Conservation (phyloP, 73 alveolate species). For the Stentor coeruleus region DNA sequence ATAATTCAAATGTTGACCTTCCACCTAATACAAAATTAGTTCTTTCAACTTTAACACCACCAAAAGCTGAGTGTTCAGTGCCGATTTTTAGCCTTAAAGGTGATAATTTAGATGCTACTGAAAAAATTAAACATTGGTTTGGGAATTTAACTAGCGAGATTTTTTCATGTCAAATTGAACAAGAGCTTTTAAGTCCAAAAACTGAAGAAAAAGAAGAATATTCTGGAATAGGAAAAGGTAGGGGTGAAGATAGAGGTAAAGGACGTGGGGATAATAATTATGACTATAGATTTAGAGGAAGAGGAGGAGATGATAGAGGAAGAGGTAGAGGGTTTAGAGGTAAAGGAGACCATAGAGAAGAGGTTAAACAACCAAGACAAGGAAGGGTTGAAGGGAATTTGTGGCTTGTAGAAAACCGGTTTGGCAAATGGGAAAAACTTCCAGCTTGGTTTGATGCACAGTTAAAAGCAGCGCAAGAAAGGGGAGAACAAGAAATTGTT, state of each 20-base stretch:
- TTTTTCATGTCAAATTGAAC: no score
- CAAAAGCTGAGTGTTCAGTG: background rate
- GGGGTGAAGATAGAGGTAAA: no score
- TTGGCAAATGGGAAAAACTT: background rate
- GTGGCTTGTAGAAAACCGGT: background rate
- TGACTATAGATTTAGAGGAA: background rate
- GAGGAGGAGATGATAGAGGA: background rate
- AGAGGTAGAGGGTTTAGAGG: background rate
- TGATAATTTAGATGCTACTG: background rate
- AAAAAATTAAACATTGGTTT: no score
- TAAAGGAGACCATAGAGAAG: background rate
- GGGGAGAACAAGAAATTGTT: no score
- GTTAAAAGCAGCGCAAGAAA: background rate
- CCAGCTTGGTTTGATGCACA: background rate
- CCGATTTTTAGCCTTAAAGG: background rate
- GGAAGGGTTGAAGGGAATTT: background rate
- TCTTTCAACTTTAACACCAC: background rate
- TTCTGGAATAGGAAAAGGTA: background rate
- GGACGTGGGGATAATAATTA: background rate
- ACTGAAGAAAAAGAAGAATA: no score
- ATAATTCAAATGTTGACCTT: background rate
- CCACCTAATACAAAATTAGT: background rate
- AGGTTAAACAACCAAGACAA: background rate
- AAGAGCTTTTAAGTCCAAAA: no score
- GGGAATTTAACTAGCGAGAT: no score